Conservation (phyloP, 805 yeast species). For the Monosporozyma aquatica region DNA sequence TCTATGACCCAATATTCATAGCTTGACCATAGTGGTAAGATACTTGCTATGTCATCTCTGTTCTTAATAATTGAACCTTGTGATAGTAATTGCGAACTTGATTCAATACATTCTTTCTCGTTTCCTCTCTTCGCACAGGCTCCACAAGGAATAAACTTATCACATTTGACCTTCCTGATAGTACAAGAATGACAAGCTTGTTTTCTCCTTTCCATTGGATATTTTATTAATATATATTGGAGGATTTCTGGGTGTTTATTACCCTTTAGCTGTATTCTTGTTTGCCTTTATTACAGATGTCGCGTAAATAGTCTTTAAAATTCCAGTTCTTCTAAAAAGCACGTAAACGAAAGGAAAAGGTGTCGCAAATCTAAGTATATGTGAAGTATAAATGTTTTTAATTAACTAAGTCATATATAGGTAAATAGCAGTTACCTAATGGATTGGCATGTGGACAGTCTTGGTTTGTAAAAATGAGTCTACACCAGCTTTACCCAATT, state of each 20-base stretch:
- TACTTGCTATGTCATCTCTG: constrained; percentile 9
- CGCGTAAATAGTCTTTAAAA: too few relatives aligned
- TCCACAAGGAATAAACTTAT: constrained; percentile 27
- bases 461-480: constrained; percentile 63
- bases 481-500: constrained; percentile 68
- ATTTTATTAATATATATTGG: neutral
- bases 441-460: constrained; percentile 48
- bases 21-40: constrained; percentile 22
- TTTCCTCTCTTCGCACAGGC: constrained; percentile 25
- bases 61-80: neutral
- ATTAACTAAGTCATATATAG: neutral
- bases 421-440: neutral
- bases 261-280: neutral
- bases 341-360: too few relatives aligned
- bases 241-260: neutral
- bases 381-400: too few relatives aligned
- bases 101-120: constrained; percentile 17
- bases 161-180: constrained; percentile 28
- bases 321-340: too few relatives aligned
- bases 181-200: constrained; percentile 21
- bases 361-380: too few relatives aligned
- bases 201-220: constrained; percentile 3
- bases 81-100: neutral
- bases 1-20: constrained; percentile 25
- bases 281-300: too few relatives aligned